Base-by-base conservation (phyloP, 2,329 filamentous ascomycete species). In the Nemania abortiva region DNA sequence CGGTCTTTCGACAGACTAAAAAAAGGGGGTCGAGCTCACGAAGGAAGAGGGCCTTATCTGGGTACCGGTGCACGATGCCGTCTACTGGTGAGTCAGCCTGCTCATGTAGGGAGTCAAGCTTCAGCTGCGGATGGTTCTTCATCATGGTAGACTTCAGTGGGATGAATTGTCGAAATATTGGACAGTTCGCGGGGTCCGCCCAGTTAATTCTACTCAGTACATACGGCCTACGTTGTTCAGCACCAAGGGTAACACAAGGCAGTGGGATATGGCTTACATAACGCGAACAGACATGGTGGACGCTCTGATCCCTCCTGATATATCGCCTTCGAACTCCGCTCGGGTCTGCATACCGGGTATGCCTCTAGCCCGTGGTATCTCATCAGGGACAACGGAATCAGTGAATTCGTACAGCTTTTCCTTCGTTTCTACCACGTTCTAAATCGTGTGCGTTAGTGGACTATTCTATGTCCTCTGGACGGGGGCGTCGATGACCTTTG, bases 21-120 rank as follows among this genome's bases (percentile, higher is more conserved):
- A 9, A 24, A 4, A 45, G 54, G 37, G 20, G 20, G 22, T n/a
- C 37, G 6, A n/a, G 72, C 83, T 76, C 78, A 89, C 88, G 84
- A 34, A 91, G 79, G 63, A 91, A 89, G 6, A 91, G 77, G 1
- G 86, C 88, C 76, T 89, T 90, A 68, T 90, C 88, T 0, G 85
- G 85, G 75, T 91, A 91, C n/a, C 89, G 83, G 75, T 90, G 88
- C 2, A 91, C 87, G 2, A 91, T 77, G 0, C 87, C 88, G 18
- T 82, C 79, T 1, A 89, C 86, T 0, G 87, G 86, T 6, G 84
- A 86, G 72, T 90, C 87, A 3, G 79, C 78, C 31, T 81, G 80
- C 79, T 91, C 89, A 53, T 87, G 81, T n/a, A 91, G 78, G 0
- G 88, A 89, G 75, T 91, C 89, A 3, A 89, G 74, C 0, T 79